phyloP scores from a whole-genome alignment of 208 protist genomes.

The Wallacemonas sp. region DNA sequence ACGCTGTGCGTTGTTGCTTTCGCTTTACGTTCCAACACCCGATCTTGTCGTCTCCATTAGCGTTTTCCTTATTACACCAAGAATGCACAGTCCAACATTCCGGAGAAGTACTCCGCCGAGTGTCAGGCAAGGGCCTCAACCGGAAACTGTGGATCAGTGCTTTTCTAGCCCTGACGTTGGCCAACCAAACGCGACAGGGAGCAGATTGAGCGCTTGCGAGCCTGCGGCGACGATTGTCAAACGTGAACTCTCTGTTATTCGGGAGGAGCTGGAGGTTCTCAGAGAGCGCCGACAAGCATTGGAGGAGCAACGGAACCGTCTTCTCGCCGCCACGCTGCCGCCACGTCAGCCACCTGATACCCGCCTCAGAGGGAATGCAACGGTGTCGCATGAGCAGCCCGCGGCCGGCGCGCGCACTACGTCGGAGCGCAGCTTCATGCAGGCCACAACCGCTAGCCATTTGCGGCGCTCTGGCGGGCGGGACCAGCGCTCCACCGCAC shows the following conservation, averaged over 20 bases:
- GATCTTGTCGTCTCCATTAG: too few species aligned
- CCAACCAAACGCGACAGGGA: background rate
- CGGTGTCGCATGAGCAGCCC: background rate
- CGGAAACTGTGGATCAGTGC: too few species aligned
- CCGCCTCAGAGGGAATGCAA: background rate
- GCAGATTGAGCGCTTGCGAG: background rate
- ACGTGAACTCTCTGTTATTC: constrained; percentile 42
- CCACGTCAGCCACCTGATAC: background rate
- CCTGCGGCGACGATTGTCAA: background rate
- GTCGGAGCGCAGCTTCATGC: constrained; percentile 9
- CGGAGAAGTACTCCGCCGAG: too few species aligned
- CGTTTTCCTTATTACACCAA: too few species aligned
- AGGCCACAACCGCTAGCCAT: background rate
- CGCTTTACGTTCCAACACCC: too few species aligned
- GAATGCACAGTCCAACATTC: too few species aligned
- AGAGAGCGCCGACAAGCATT: constrained; percentile 43
- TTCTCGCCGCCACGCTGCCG: constrained; percentile 31
- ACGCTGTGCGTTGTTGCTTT: too few species aligned
- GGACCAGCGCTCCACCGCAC: background rate
- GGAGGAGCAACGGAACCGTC: constrained; percentile 45
- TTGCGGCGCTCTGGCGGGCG: background rate
- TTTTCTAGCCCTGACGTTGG: constrained; percentile 2
- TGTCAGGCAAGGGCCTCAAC: too few species aligned
- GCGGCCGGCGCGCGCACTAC: background rate
- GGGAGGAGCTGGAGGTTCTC: constrained; percentile 55